phyloP scores from a whole-genome alignment of 2,329 filamentous ascomycete species.

The Pseudogymnoascus sp. region DNA sequence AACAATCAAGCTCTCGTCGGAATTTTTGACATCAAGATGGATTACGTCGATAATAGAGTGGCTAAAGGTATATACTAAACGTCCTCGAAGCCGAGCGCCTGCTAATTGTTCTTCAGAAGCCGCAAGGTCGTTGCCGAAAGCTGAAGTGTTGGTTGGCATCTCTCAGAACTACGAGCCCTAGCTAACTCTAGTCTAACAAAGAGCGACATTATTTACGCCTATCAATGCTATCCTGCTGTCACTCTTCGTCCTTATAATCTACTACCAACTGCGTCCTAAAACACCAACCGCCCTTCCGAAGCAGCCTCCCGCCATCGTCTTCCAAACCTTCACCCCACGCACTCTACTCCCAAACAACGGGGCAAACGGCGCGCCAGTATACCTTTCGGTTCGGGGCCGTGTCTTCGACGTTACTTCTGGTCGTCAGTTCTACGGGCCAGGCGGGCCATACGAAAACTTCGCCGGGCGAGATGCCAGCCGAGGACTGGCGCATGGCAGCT shows the following conservation, averaged over 20 bases:
- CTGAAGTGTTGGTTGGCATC: conserved; percentile 25
- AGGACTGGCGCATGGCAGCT: conserved; percentile 82
- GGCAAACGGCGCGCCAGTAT: conserved; percentile 63
- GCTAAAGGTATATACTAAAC: conserved; percentile 19
- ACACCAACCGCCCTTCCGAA: conserved; percentile 40
- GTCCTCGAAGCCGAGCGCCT: background rate
- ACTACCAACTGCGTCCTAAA: conserved; percentile 44
- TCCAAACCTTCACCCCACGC: conserved; percentile 62
- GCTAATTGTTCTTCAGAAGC: conserved; percentile 18
- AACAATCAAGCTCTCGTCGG: background rate
- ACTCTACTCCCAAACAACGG: conserved; percentile 86
- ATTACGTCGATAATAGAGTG: conserved; percentile 30
- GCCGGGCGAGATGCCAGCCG: conserved; percentile 84
- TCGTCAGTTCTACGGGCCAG: conserved; percentile 91
- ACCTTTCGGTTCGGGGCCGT: conserved; percentile 80
- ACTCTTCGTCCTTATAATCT: conserved; percentile 49
- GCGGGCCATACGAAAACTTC: conserved; percentile 92
- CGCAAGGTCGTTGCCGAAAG: conserved; percentile 19
- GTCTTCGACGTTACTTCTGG: conserved; percentile 86
- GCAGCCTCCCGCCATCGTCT: conserved; percentile 50
- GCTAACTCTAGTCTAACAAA: conserved; percentile 13
- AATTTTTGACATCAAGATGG: conserved; percentile 18
- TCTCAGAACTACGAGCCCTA: background rate
- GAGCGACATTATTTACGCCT: conserved; percentile 42
- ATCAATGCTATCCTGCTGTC: conserved; percentile 53